Conservation (phyloP, 495 filamentous ascomycete species). For the Chaetomium fimeti region DNA sequence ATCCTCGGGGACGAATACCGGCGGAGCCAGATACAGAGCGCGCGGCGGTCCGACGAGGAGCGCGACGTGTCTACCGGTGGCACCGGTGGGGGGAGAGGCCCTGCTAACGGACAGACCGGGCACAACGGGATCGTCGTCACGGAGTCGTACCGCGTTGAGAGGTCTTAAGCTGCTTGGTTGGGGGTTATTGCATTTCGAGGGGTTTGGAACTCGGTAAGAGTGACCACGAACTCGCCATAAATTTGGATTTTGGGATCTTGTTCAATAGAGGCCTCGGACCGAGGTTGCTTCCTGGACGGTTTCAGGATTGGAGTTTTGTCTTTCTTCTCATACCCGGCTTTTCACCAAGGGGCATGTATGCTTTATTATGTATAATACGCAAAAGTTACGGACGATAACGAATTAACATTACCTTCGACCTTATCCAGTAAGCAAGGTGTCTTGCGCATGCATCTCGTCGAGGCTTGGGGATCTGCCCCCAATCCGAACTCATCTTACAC, state of each 20-base stretch:
- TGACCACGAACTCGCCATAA: not conserved
- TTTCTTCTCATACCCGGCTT: too few species aligned
- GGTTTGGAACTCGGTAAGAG: not conserved
- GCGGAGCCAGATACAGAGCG: not conserved
- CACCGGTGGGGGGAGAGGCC: not conserved
- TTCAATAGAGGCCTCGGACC: not conserved
- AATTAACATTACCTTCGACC: too few species aligned
- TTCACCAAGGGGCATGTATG: too few species aligned
- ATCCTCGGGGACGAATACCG: not conserved
- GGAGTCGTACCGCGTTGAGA: slow-evolving; percentile 16
- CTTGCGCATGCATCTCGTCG: too few species aligned
- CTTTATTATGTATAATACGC: too few species aligned
- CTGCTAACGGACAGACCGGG: too few species aligned
- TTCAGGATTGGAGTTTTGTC: too few species aligned
- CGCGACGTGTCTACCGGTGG: not conserved
- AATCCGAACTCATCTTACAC: too few species aligned
- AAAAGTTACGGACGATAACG: too few species aligned
- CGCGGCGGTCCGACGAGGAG: not conserved
- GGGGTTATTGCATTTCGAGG: not conserved
- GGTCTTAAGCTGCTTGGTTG: not conserved
- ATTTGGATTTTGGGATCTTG: not conserved
- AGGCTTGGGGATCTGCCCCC: too few species aligned
- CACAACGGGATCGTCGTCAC: slow-evolving; percentile 17
- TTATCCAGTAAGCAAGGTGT: too few species aligned
- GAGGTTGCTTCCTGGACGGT: too few species aligned